Base-by-base conservation (phyloP, 2,329 filamentous ascomycete species). In the Nemania diffusa region DNA sequence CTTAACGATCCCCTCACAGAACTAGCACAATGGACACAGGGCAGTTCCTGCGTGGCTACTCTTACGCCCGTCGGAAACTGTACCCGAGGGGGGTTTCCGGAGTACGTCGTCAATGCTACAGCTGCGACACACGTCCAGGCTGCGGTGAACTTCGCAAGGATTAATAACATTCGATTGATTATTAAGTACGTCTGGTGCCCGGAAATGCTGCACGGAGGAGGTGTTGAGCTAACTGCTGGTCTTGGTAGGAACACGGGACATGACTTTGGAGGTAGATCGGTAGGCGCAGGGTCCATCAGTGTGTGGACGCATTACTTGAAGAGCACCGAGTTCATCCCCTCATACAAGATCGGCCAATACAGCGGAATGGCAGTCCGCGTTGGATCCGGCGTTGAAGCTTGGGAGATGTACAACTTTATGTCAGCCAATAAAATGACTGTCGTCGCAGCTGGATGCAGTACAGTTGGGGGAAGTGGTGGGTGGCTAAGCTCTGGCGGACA, bases 401-500 rank as follows among this genome's bases (percentile, higher is more conserved):
- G 74, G 74, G 77, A 79, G 67, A 68, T 77, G 26, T 74, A 74
- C 27, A 77, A 79, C 60, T 65, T 75, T 59, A 77, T 76, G 74
- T 71, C 70, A 17, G 68, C 65, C 6, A 51, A 76, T 59, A 77
- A 76, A 48, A 67, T 78, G 59, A 74, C 73, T 6, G 66, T 80
- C 0, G 74, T 78, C 15, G 75, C 76, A 6, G 76, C 78, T 3
- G 74, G 77, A 3, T 78, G 75, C 11, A 69, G 65, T 22, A 80
- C 77, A 1, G 78, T 78, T 3, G 78, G 77, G 1, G 76, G 84
- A 5, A 81, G 80, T 0, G 85, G 85, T 24, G 85, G 85, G 1
- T 88, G 84, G 75, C 80, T 81, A 5, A 83, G 84, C 67, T 82
- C 81, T 2, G 86, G 84, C 5, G 85, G 86, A 0, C 85, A 88